Evolutionary conservation across 2,329 filamentous ascomycete genomes (phyloP), one percentile per base, ranked within the genome.

Genomic region (Diaporthe batatas): DNA sequence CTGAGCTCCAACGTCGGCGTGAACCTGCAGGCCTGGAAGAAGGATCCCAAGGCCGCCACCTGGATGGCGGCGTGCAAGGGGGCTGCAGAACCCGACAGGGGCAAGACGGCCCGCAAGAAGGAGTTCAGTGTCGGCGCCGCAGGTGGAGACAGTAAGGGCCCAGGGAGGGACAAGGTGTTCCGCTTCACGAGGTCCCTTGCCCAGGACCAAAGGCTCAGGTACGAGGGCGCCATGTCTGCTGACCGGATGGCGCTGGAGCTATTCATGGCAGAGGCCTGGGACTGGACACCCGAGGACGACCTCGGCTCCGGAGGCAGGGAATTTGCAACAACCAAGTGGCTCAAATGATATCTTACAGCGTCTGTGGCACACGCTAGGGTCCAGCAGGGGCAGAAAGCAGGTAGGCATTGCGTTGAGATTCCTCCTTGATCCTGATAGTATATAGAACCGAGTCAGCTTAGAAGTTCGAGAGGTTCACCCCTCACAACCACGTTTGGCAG

Each of bases 221-320:
- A 84, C 57, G 85, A 87, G 73, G 85, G 86, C 18, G 81, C 82
- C 18, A 79, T 90, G 75, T 87, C 85, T 47, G 83, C 83, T 3
- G 87, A 90, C 54, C 83, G 83, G 73, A 83, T 89, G 78, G 86
- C 88, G 0, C 85, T 82, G 72, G 81, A 80, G 10, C 79, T 91
- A 7, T 91, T 91, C 74, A 89, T 87, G 12, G 87, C 89, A 0
- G 81, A 84, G 18, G 82, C 81, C 68, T 91, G 90, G 90, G 84
- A 91, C 75, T 91, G 90, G 90, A 89, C 88, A 18, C 86, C 88
- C 0, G 87, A 89, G 75, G 75, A 83, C 12, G 81, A 70, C 57
- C 18, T 53, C 14, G 68, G 68, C 34, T 34, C 68, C 2, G 68
- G 68, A 12, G 68, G 68, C 21, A 62, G 68, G 47, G 68, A 70